Conservation (phyloP, 176 grass and related monocot species). For the Phyllostachys edulis region DNA sequence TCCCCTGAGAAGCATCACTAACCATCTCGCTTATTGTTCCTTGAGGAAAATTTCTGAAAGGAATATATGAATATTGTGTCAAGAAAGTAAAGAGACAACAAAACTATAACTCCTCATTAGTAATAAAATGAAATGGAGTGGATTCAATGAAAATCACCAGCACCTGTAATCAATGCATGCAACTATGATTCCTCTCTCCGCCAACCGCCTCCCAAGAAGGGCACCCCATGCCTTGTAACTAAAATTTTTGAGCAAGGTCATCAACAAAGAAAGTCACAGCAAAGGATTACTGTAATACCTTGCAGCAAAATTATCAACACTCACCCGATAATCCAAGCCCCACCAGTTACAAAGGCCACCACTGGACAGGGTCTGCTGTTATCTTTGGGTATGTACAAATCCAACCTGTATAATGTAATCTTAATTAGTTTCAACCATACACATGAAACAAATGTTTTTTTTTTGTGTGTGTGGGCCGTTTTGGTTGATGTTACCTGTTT, state of each 20-base stretch:
- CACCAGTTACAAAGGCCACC: conserved; percentile 93
- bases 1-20: conserved; percentile 89
- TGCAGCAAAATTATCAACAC: conserved; percentile 30
- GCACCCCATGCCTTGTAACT: conserved; percentile 99
- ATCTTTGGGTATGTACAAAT: conserved; percentile 84
- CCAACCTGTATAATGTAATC: conserved; percentile 58
- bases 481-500: conserved; percentile 61
- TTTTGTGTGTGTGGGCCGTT: not conserved
- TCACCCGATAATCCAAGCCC: conserved; percentile 99
- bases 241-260: conserved; percentile 15
- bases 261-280: conserved; percentile 19
- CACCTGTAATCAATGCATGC: conserved; percentile 99
- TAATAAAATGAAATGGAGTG: not conserved
- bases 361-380: conserved; percentile 65
- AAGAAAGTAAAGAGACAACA: conserved; percentile 7
- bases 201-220: conserved; percentile 82
- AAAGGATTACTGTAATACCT: not conserved
- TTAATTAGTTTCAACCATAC: conserved; percentile 13
- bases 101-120: not conserved
- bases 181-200: conserved; percentile 96
- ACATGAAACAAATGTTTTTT: not conserved
- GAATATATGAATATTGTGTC: conserved; percentile 1
- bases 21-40: conserved; percentile 96
- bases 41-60: conserved; percentile 94
- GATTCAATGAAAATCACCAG: conserved; percentile 27